Conservation (phyloP, 495 filamentous ascomycete species). For the Aspergillus mulundensis region DNA sequence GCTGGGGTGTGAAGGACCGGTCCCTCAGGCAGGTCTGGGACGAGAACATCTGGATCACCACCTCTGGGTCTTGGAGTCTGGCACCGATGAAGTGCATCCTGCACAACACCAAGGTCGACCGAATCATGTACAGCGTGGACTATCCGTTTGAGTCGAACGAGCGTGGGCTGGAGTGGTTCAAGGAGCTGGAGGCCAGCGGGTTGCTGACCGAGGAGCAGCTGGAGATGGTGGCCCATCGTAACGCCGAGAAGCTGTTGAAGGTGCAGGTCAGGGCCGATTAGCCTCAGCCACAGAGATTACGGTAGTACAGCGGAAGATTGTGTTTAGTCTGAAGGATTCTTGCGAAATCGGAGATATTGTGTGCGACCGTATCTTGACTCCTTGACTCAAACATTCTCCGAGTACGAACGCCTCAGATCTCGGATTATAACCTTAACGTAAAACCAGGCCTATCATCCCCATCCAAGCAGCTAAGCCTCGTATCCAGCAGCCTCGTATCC, state of each 20-base stretch:
- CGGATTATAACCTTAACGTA: too few species aligned
- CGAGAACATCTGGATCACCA: conserved; percentile 22
- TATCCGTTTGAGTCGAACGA: conserved; percentile 7
- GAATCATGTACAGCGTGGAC: conserved; percentile 10
- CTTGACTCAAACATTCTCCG: too few species aligned
- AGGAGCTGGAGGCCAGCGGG: background rate
- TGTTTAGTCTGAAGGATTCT: too few species aligned
- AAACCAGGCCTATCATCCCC: too few species aligned
- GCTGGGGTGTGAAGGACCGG: background rate
- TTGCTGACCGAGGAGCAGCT: background rate
- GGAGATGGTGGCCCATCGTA: background rate
- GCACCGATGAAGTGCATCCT: background rate
- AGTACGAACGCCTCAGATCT: too few species aligned
- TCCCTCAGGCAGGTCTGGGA: background rate
- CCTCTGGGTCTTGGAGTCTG: background rate
- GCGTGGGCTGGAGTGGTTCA: conserved; percentile 2
- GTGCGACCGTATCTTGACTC: too few species aligned
- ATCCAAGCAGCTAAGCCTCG: too few species aligned
- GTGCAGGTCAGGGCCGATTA: background rate
- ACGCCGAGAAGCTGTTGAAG: background rate
- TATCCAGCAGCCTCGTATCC: too few species aligned
- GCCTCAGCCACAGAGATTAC: background rate
- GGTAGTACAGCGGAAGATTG: background rate
- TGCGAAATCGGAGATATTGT: too few species aligned
- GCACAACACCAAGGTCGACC: background rate